phyloP scores from a whole-genome alignment of 768 basidiomycete species.

The Hydnomerulius pinastri region DNA sequence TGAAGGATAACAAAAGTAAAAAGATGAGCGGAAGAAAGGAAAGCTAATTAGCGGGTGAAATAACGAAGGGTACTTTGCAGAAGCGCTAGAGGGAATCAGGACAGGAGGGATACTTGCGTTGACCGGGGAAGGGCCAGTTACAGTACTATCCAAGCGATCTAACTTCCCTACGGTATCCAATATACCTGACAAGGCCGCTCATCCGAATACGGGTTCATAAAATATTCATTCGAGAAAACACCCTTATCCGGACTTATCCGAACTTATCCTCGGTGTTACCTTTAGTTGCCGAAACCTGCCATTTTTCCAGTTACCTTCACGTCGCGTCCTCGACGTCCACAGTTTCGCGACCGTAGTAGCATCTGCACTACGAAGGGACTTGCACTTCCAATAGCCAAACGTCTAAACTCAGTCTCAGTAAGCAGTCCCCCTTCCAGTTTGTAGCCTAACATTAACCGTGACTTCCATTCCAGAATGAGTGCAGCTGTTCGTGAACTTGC shows the following conservation, averaged over 20 bases:
- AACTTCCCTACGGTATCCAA: too few species aligned
- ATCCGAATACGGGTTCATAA: background rate
- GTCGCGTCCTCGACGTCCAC: too few species aligned
- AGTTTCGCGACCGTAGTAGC: too few species aligned
- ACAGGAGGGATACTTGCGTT: too few species aligned
- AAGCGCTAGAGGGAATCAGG: background rate
- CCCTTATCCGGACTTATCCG: background rate
- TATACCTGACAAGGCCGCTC: background rate
- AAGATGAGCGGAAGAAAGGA: background rate
- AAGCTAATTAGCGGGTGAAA: conserved; percentile 1
- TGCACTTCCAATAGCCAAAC: background rate
- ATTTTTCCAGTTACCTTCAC: too few species aligned
- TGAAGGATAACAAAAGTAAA: conserved; percentile 10
- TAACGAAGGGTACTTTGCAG: background rate
- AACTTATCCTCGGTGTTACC: background rate
- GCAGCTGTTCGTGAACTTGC: conserved; percentile 12
- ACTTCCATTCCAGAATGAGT: conserved; percentile 10
- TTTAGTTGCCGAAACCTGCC: too few species aligned
- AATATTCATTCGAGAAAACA: background rate
- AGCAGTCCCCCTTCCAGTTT: background rate
- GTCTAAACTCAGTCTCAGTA: conserved; percentile 5
- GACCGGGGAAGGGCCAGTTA: too few species aligned
- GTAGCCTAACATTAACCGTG: background rate
- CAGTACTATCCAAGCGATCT: too few species aligned
- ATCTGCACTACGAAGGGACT: background rate